Evolutionary conservation across 2,329 filamentous ascomycete species (phyloP).

Genomic region (Fusarium transvaalense): DNA sequence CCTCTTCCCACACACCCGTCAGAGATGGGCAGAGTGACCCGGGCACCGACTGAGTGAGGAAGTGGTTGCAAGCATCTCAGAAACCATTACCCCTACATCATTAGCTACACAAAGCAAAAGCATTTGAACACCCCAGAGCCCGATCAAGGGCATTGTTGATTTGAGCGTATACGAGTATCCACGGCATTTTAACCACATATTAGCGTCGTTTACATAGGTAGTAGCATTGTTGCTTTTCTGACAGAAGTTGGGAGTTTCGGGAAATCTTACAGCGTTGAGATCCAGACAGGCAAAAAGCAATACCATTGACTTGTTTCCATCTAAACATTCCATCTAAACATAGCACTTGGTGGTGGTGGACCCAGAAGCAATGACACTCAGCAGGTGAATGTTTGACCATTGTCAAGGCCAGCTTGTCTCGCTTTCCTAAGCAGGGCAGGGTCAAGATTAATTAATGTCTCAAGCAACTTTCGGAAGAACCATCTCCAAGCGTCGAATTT

Average conservation of each 20-base stretch:
- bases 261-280: slow-evolving; percentile 12
- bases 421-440: slow-evolving; percentile 3
- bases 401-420: slow-evolving; percentile 16
- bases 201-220: slow-evolving; percentile 22
- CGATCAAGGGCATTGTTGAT: slow-evolving; percentile 10
- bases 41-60: slow-evolving; percentile 37
- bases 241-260: slow-evolving; percentile 3
- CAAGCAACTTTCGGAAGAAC: slow-evolving; percentile 19
- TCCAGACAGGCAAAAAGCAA: slow-evolving; percentile 25
- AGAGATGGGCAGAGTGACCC: slow-evolving; percentile 54
- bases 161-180: slow-evolving; percentile 30
- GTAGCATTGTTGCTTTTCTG: slow-evolving; percentile 6
- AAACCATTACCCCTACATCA: not conserved
- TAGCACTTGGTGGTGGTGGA: slow-evolving; percentile 1
- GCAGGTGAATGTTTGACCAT: slow-evolving; percentile 8
- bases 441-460: slow-evolving; percentile 10
- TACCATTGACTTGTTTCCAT: not conserved
- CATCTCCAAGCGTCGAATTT: slow-evolving; percentile 7
- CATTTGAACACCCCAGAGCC: slow-evolving; percentile 1
- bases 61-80: not conserved
- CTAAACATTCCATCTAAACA: not conserved
- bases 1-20: slow-evolving; percentile 63
- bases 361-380: slow-evolving; percentile 26
- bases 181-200: slow-evolving; percentile 26
- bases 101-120: slow-evolving; percentile 2